These are phyloP conservation scores for Cucurbita pepo DNA, from an alignment of 306 rosid genomes.

Conservation along the genomic window DNA sequence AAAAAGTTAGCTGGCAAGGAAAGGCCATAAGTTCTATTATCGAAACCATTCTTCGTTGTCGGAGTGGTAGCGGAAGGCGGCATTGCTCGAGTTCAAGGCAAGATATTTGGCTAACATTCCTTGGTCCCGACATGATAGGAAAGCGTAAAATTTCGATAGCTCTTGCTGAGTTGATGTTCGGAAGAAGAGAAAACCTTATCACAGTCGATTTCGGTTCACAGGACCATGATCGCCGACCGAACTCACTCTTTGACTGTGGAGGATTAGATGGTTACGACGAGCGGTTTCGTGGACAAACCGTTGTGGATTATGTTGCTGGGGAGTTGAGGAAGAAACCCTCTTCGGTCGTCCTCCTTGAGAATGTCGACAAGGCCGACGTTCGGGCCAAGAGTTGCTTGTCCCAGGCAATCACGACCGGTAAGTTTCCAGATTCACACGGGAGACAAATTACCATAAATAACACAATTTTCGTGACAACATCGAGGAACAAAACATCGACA, in stretches of 20 bases:
- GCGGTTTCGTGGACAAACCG: slow-evolving; percentile 48
- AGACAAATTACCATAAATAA: slow-evolving; percentile 60
- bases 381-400: slow-evolving; percentile 49
- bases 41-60: slow-evolving; percentile 29
- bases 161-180: slow-evolving; percentile 51
- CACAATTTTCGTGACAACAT: slow-evolving; percentile 40
- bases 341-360: slow-evolving; percentile 62
- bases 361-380: slow-evolving; percentile 55
- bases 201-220: slow-evolving; percentile 43
- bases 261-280: slow-evolving; percentile 26
- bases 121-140: slow-evolving; percentile 74
- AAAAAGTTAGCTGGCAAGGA: slow-evolving; percentile 65
- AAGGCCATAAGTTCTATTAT: slow-evolving; percentile 52
- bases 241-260: slow-evolving; percentile 29
- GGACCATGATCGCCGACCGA: slow-evolving; percentile 15
- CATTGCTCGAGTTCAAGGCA: slow-evolving; percentile 30
- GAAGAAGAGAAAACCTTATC: slow-evolving; percentile 38
- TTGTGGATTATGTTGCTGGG: slow-evolving; percentile 53
- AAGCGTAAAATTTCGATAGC: slow-evolving; percentile 58
- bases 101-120: slow-evolving; percentile 66
- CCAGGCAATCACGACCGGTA: slow-evolving; percentile 60
- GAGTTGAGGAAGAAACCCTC: slow-evolving; percentile 56
- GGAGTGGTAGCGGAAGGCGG: slow-evolving; percentile 33
- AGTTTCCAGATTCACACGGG: slow-evolving; percentile 53
- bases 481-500: slow-evolving; percentile 12